Evolutionary conservation across 2,329 filamentous ascomycete species (phyloP).

Genomic region (Hymenoscyphus repandus): DNA sequence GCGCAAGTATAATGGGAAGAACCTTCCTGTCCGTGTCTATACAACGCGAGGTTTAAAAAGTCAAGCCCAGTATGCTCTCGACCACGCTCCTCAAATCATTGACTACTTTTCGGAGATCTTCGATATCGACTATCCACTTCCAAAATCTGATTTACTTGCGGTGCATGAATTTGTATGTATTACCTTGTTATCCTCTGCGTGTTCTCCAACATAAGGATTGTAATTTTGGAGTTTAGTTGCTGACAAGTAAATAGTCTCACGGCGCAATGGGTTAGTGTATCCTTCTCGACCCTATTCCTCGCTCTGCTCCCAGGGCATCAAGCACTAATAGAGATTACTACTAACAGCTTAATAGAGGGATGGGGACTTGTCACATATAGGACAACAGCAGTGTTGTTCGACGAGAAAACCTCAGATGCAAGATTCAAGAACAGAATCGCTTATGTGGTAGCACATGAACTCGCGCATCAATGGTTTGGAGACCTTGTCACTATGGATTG

Average conservation of each 20-base stretch:
- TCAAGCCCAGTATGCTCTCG: slow-evolving; percentile 81
- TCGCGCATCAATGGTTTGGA: slow-evolving; percentile 95
- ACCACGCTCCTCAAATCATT: slow-evolving; percentile 88
- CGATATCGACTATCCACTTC: slow-evolving; percentile 85
- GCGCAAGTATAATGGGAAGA: slow-evolving; percentile 85
- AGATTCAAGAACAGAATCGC: slow-evolving; percentile 90
- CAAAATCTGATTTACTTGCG: slow-evolving; percentile 85
- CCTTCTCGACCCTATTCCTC: not conserved
- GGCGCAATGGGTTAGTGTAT: slow-evolving; percentile 56
- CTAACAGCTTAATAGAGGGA: slow-evolving; percentile 43
- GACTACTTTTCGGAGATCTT: slow-evolving; percentile 97
- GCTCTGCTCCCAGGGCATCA: not conserved
- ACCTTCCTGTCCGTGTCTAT: slow-evolving; percentile 89
- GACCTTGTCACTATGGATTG: slow-evolving; percentile 96
- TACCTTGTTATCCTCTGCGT: too few species aligned
- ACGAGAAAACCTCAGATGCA: slow-evolving; percentile 84
- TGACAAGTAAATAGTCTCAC: slow-evolving; percentile 40
- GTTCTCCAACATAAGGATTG: not conserved
- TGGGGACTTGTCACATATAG: slow-evolving; percentile 96
- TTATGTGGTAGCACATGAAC: slow-evolving; percentile 96
- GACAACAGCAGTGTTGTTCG: slow-evolving; percentile 92
- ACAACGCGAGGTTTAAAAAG: slow-evolving; percentile 92
- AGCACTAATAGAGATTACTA: not conserved
- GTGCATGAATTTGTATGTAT: slow-evolving; percentile 79
- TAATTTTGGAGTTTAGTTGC: not conserved